Conservation (phyloP, 306 rosid species). For the Purshia tridentata region DNA sequence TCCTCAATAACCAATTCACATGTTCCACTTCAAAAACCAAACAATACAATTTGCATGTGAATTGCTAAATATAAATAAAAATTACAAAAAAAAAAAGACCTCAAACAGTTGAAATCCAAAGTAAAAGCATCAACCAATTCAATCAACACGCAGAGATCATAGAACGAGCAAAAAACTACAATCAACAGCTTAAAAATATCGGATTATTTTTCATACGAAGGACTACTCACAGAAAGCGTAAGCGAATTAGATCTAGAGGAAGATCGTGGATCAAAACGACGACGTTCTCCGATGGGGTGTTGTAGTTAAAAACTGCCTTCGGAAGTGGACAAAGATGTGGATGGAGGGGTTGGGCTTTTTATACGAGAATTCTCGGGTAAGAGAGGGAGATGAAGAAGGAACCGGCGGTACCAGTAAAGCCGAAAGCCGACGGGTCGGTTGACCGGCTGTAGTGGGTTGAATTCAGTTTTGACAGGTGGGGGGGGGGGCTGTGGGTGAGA, state of each 20-base stretch:
- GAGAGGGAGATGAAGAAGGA: conserved; percentile 19
- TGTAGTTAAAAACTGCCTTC: conserved; percentile 1
- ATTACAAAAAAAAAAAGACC: not conserved
- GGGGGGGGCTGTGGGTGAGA: not conserved
- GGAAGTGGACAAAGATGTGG: not conserved
- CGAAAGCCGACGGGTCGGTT: not conserved
- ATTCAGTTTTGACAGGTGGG: not conserved
- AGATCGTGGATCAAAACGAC: conserved; percentile 28
- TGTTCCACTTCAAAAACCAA: not conserved
- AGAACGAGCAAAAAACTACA: not conserved
- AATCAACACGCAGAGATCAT: not conserved
- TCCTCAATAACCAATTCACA: conserved; percentile 2
- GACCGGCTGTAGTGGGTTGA: conserved; percentile 56
- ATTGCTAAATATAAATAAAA: not conserved
- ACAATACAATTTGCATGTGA: not conserved
- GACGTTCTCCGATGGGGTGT: conserved; percentile 28
- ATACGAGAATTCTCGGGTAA: conserved; percentile 22
- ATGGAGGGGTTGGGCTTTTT: not conserved
- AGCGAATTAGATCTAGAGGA: conserved; percentile 33
- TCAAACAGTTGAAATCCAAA: conserved; percentile 4
- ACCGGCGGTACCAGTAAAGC: conserved; percentile 45
- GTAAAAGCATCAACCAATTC: not conserved
- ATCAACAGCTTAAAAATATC: conserved; percentile 12
- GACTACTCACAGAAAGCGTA: conserved; percentile 22
- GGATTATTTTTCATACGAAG: not conserved